Base-by-base conservation (phyloP, 257 asterid species). In the Nyctanthes arbortristis region DNA sequence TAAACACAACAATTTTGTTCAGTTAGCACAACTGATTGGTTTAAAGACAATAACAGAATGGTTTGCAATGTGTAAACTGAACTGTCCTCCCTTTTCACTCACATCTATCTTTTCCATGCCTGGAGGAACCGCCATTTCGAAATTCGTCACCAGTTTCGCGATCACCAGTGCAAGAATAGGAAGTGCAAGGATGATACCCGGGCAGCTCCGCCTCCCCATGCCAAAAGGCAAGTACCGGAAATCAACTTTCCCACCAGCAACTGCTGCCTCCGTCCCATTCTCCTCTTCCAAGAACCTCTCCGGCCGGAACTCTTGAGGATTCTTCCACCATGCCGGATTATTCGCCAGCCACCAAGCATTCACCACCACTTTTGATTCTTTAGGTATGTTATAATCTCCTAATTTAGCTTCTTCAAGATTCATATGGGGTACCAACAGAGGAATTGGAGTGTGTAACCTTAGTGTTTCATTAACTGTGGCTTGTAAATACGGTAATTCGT, bases 151-250 rank as follows among this genome's bases (percentile, higher is more conserved):
- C 65, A 81, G 67, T 58, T 65, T 72, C 4, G 71, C 81, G 10
- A 80, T 69, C 14, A 77, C 66, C 13, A 80, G 57, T 25, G 84
- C 84, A 24, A 82, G 75, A 65, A 81, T 84, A 28, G 89, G 89
- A 72, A 84, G 0, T 9, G 89, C 85, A 60, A 84, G 87, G 37
- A 84, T 84, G 71, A 82, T 84, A 1, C 87, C 84, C 0, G 88
- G 85, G 66, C 88, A 85, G 78, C 88, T 85, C 69, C 87, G 47
- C 75, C 90, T 70, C 20, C 88, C 84, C 80, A 80, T 72, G 3
- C 90, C 86, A 28, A 82, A 85, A 0, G 88, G 86, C 45, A 85
- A 68, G 73, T 68, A 85, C 75, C 82, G 74, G 73, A 83, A 85
- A 52, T 81, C 82, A 22, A 73, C 84, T 35, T 77, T 76, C 0